Percentiles rank a stretch among this genome's conserved stretches.
Conservation (phyloP, 495 filamentous ascomycete species). For the Venustampulla echinocandica region DNA sequence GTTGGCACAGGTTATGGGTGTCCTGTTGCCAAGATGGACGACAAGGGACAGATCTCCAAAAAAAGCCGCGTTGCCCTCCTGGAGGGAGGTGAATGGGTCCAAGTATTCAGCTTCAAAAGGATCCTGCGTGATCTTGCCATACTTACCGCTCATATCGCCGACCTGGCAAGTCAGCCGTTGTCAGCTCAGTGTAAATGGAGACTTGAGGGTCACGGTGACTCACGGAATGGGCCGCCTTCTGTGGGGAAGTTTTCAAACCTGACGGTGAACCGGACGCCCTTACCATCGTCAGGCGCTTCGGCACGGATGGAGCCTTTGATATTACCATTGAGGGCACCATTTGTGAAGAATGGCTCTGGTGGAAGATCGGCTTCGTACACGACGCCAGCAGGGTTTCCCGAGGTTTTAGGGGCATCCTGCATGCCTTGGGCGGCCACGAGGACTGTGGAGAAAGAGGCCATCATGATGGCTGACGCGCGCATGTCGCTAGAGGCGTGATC, state of each 20-base stretch:
- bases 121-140: conserved; percentile 50
- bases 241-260: neutral
- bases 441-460: neutral
- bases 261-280: neutral
- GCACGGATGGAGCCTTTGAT: neutral
- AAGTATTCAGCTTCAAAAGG: conserved; percentile 41
- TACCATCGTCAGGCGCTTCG: neutral
- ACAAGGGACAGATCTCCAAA: conserved; percentile 72
- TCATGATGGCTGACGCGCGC: too few relatives aligned
- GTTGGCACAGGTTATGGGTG: conserved; percentile 60
- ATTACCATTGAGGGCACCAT: neutral
- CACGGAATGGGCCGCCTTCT: neutral
- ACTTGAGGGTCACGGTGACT: neutral
- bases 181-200: neutral
- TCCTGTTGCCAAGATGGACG: conserved; percentile 61
- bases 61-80: conserved; percentile 48
- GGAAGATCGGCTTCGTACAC: neutral
- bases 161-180: conserved; percentile 61
- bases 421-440: neutral
- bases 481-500: too few relatives aligned
- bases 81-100: conserved; percentile 58
- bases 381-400: neutral
- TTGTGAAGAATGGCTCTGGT: neutral
- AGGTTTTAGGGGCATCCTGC: neutral
- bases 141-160: conserved; percentile 75